These are phyloP conservation scores for Trichoderma cornu-damae DNA, from an alignment of 2,329 filamentous ascomycete species.

Conservation along the genomic window DNA sequence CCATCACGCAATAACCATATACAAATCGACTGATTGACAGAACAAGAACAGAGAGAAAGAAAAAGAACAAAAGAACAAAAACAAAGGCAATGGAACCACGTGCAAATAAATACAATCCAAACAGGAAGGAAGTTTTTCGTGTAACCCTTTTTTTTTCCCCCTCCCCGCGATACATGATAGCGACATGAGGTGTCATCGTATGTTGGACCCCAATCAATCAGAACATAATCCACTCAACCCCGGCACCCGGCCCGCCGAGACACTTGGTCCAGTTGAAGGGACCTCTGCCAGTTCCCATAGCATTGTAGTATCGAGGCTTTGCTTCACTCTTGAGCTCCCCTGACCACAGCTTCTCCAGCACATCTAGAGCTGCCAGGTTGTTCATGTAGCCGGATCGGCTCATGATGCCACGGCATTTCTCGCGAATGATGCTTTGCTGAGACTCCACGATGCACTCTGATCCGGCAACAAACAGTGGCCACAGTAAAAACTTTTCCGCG, in stretches of 20 bases:
- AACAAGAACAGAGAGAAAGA: too few relatives aligned
- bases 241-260: constrained; percentile 51
- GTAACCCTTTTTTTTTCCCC: background rate
- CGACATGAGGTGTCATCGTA: constrained; percentile 1
- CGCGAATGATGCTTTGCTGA: constrained; percentile 72
- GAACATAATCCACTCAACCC: constrained; percentile 65
- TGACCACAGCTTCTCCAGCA: constrained; percentile 79
- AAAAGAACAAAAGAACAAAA: background rate
- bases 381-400: constrained; percentile 88
- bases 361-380: constrained; percentile 78
- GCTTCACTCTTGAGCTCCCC: constrained; percentile 42
- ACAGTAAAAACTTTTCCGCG: constrained; percentile 84
- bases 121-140: background rate
- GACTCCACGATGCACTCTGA: constrained; percentile 80
- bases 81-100: background rate
- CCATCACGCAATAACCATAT: constrained; percentile 7
- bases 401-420: constrained; percentile 80
- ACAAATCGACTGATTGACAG: background rate
- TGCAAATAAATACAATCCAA: constrained; percentile 2
- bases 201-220: constrained; percentile 31
- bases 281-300: constrained; percentile 37
- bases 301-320: constrained; percentile 28
- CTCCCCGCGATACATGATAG: background rate
- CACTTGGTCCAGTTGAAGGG: constrained; percentile 56
- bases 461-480: constrained; percentile 87